phyloP scores from a whole-genome alignment of 2,329 filamentous ascomycete species.

The Colletotrichum gloeosporioides region DNA sequence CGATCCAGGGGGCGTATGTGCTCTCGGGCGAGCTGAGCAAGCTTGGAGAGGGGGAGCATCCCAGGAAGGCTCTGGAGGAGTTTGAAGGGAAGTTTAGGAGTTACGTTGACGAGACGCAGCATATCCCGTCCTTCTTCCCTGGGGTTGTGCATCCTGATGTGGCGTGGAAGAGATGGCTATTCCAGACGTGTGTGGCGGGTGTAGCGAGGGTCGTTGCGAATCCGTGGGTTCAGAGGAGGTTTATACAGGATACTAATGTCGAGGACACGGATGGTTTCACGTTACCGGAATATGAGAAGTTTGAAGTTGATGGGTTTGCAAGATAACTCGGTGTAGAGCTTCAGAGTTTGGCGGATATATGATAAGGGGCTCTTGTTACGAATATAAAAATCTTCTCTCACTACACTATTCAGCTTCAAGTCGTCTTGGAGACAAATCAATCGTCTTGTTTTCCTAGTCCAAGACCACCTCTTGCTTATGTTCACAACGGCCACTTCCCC shows the following conservation, averaged over 20 bases:
- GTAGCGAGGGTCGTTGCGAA: constrained; percentile 4
- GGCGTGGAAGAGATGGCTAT: background rate
- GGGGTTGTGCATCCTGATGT: constrained; percentile 4
- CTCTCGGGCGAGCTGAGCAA: constrained; percentile 51
- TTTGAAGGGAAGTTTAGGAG: constrained; percentile 17
- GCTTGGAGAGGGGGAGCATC: background rate
- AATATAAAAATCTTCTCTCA: background rate
- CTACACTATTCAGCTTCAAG: background rate
- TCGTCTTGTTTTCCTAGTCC: background rate
- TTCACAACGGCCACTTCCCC: background rate
- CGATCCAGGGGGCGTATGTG: constrained; percentile 53
- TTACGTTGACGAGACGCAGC: constrained; percentile 14
- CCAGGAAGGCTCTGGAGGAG: background rate
- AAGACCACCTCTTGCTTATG: background rate
- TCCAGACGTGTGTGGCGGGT: background rate
- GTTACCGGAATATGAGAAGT: background rate
- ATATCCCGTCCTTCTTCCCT: constrained; percentile 1
- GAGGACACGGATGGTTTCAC: background rate
- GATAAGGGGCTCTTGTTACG: background rate
- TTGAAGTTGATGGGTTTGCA: background rate
- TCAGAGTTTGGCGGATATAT: background rate
- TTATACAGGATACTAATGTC: background rate
- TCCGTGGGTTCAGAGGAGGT: background rate
- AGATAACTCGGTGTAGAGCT: background rate
- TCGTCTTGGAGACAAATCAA: too few species aligned